Base-by-base conservation (phyloP, 2,329 filamentous ascomycete species). In the Calonectria naviculata region DNA sequence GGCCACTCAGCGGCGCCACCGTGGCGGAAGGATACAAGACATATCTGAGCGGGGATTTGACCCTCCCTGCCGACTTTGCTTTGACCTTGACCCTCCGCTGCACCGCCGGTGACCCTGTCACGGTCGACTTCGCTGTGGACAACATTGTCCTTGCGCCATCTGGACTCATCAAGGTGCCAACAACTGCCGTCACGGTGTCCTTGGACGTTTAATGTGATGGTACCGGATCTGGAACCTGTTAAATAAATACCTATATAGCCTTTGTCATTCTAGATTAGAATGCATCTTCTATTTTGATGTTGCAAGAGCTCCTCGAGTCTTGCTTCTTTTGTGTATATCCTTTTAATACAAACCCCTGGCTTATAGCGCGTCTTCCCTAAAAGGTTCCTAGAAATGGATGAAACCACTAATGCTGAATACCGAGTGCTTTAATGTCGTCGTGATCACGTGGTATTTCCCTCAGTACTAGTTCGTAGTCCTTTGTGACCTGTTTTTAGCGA, bases 41-140 rank as follows among this genome's bases (percentile, higher is more conserved):
- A 12, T 73, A 58, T 26, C 24, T n/a, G 0, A 46, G 42, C 9
- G 5, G 49, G 4, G 65, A 68, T 5, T 28, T 73, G 28, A 28
- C 13, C 13, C 7, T 66, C 3, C 13, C 19, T 12, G 26, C 58
- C 17, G 56, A 71, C 7, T 19, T 62, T 38, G 31, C 28, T 1
- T 19, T 73, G 13, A 65, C 34, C 6, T n/a, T 71, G 38, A 71
- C 61, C 47, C 71, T 73, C 15, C 65, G 65, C 36, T 71, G 68
- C 46, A 42, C 65, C 6, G 5, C 2, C 3, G 6, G 49, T 15
- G 42, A 46, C 1, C 10, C 3, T 5, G 54, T 71, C 41, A 63
- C 52, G 2, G 26, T 73, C 15, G 65, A 56, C 5, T 29, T 71
- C 63, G 71, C 46, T 8, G 42, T 73, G 17, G 71, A 73, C 28